phyloP scores from a whole-genome alignment of 495 filamentous ascomycete species.

The Penicillium egyptiacum region DNA sequence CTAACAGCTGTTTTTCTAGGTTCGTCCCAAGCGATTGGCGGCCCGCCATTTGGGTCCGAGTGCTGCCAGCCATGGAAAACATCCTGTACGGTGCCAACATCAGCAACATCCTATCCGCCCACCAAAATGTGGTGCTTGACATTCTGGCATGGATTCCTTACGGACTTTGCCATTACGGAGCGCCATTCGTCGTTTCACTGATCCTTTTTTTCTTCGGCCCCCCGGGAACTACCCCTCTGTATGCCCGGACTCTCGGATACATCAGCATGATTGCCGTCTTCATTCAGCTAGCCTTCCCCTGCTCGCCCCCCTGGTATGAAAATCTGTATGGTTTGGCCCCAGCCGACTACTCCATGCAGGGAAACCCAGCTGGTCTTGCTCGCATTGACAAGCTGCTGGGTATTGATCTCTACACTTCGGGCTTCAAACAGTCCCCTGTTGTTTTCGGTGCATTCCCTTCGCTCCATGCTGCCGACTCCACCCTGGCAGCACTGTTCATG shows the following conservation, averaged over 20 bases:
- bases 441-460: slow-evolving; percentile 96
- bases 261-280: slow-evolving; percentile 83
- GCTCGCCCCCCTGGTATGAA: slow-evolving; percentile 95
- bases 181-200: slow-evolving; percentile 69
- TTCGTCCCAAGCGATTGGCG: slow-evolving; percentile 85
- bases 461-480: slow-evolving; percentile 81
- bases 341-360: slow-evolving; percentile 86
- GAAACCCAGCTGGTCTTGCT: slow-evolving; percentile 82
- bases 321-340: slow-evolving; percentile 83
- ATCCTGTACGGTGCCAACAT: slow-evolving; percentile 95
- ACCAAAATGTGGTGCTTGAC: slow-evolving; percentile 77
- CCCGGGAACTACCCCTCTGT: slow-evolving; percentile 80
- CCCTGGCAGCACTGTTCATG: slow-evolving; percentile 89
- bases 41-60: slow-evolving; percentile 89
- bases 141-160: slow-evolving; percentile 93
- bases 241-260: slow-evolving; percentile 83
- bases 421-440: slow-evolving; percentile 81
- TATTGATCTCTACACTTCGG: slow-evolving; percentile 86
- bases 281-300: slow-evolving; percentile 86
- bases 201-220: slow-evolving; percentile 85
- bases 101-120: slow-evolving; percentile 89
- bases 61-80: slow-evolving; percentile 93
- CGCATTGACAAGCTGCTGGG: slow-evolving; percentile 87
- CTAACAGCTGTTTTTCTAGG: slow-evolving; percentile 43
- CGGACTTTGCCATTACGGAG: slow-evolving; percentile 82